Conservation (phyloP, 768 basidiomycete species). For the Infundibulicybe gibba region DNA sequence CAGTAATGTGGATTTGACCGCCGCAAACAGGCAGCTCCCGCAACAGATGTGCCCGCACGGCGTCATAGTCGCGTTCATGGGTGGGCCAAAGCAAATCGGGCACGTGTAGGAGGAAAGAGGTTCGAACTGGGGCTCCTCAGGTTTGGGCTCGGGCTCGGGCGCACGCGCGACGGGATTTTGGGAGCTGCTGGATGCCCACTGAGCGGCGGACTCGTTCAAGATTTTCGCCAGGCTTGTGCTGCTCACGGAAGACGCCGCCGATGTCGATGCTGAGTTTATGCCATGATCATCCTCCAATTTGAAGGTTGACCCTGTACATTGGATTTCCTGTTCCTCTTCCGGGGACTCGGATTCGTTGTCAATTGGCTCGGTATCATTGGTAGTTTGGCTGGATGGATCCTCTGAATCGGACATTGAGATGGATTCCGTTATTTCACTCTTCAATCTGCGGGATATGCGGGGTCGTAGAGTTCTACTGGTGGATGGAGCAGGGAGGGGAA, state of each 20-base stretch:
- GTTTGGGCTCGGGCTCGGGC: constrained; percentile 1
- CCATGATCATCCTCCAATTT: not conserved
- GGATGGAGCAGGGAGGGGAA: constrained; percentile 16
- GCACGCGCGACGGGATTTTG: constrained; percentile 7
- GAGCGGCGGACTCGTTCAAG: not conserved
- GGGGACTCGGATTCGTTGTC: not conserved
- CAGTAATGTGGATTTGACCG: constrained; percentile 59
- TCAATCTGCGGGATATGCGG: constrained; percentile 10
- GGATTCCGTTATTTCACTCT: not conserved
- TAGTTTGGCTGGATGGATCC: constrained; percentile 7
- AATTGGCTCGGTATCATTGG: constrained; percentile 5
- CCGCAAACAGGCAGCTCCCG: constrained; percentile 70
- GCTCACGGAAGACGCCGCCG: not conserved
- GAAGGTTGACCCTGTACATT: not conserved
- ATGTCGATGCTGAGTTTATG: not conserved
- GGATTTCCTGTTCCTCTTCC: not conserved
- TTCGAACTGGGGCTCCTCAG: constrained; percentile 19
- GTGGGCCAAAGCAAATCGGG: constrained; percentile 77
- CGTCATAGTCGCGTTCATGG: constrained; percentile 71
- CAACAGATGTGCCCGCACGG: constrained; percentile 82
- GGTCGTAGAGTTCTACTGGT: constrained; percentile 17
- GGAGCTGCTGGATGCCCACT: constrained; percentile 1
- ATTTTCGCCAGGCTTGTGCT: not conserved
- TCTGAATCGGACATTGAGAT: not conserved
- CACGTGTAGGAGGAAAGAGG: constrained; percentile 64